phyloP scores from a whole-genome alignment of 2,329 filamentous ascomycete species.

The Volutella citrinella region DNA sequence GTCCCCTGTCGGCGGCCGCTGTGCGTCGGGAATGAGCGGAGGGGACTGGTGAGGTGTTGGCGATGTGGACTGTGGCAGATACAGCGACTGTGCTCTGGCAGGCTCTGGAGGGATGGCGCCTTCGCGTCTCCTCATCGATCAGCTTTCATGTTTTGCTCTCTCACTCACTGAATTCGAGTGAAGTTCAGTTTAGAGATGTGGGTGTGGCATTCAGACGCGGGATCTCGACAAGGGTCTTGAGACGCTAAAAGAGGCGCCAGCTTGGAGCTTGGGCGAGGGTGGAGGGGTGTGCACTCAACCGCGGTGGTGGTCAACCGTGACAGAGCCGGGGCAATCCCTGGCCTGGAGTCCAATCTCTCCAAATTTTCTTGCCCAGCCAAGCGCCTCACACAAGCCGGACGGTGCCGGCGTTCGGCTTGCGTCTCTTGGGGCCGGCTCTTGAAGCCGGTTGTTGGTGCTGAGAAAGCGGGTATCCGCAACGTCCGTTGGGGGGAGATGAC shows the following conservation, averaged over 20 bases:
- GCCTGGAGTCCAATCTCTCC: constrained; percentile 24
- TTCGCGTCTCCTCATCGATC: too few relatives aligned
- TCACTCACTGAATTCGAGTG: constrained; percentile 18
- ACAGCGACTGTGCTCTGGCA: background rate
- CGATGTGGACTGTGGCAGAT: background rate
- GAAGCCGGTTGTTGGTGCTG: constrained; percentile 21
- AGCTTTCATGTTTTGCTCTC: constrained; percentile 14
- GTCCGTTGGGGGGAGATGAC: constrained; percentile 1
- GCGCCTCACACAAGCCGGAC: constrained; percentile 23
- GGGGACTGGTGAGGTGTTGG: constrained; percentile 2
- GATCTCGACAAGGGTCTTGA: constrained; percentile 26
- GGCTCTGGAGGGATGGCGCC: background rate
- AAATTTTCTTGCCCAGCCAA: constrained; percentile 21
- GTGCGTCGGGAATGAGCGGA: constrained; percentile 2
- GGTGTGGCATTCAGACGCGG: constrained; percentile 28
- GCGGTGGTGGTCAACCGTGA: constrained; percentile 11
- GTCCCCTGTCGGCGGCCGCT: background rate
- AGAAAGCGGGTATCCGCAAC: constrained; percentile 11
- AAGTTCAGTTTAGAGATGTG: constrained; percentile 26
- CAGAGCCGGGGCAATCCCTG: constrained; percentile 22
- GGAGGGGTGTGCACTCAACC: constrained; percentile 20
- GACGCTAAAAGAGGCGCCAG: constrained; percentile 26
- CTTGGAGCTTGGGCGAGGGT: constrained; percentile 18
- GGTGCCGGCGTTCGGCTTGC: background rate
- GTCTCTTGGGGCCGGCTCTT: constrained; percentile 20